phyloP scores from a whole-genome alignment of 1,139 yeast genomes.

The Yamadazyma diddensiae region DNA sequence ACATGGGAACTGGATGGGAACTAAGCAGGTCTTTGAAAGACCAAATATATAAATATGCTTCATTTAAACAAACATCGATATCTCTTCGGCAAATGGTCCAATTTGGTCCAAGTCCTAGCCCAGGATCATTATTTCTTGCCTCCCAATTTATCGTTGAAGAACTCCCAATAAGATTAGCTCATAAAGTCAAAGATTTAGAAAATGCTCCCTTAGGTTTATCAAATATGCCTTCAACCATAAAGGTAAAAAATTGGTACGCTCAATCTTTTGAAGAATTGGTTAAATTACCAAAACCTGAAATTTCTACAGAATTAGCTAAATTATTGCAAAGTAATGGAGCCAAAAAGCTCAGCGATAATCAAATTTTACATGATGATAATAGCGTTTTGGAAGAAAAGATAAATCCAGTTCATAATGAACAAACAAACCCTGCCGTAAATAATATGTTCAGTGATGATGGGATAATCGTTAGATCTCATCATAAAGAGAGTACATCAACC shows the following conservation, averaged over 20 bases:
- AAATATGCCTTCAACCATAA: conserved; percentile 69
- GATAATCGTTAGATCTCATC: conserved; percentile 37
- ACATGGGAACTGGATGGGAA: conserved; percentile 49
- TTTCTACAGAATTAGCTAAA: conserved; percentile 37
- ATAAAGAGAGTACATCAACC: conserved; percentile 3
- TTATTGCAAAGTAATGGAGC: conserved; percentile 26
- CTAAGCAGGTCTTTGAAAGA: conserved; percentile 37
- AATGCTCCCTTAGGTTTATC: conserved; percentile 73
- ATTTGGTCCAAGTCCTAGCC: conserved; percentile 75
- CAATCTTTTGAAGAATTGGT: conserved; percentile 85
- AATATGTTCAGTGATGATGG: conserved; percentile 55
- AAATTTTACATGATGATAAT: conserved; percentile 17
- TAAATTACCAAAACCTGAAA: conserved; percentile 47
- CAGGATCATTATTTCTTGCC: conserved; percentile 78
- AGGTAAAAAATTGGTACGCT: conserved; percentile 88
- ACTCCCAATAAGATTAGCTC: conserved; percentile 82
- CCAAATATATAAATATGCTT: conserved; percentile 56
- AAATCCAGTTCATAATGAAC: conserved; percentile 32
- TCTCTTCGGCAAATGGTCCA: conserved; percentile 90
- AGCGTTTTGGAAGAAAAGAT: conserved; percentile 18
- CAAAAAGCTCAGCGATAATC: conserved; percentile 9
- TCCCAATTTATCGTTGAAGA: conserved; percentile 85
- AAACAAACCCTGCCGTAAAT: conserved; percentile 39
- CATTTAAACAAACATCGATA: conserved; percentile 79
- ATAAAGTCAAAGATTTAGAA: conserved; percentile 81